Evolutionary conservation across 2,329 filamentous ascomycete species (phyloP), one percentile per base, ranked within the genome.

Genomic region (Pezicula neosporulosa): DNA sequence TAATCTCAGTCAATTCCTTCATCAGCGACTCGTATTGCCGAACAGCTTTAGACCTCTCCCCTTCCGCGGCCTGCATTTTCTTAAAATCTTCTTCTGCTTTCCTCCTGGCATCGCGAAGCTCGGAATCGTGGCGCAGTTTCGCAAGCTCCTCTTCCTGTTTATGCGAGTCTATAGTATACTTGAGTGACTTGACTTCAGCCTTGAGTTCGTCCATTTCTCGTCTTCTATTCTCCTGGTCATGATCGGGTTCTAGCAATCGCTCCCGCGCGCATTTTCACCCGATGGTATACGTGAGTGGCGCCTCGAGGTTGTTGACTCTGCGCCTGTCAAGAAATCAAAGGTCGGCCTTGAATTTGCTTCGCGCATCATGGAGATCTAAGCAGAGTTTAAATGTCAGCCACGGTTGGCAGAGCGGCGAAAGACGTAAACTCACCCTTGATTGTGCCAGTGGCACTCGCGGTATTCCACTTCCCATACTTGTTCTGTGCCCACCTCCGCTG

Each of bases 81-180:
- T 89, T 86, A 63, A 89, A 91, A 64, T 96, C 92, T 8, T 89
- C 86, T 62, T 97, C 91, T n/a, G 89, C 87, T 56, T 87, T 88
- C 44, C 85, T 78, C 58, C 89, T 85, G 2, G 86, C 78, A 50
- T 96, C 90, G 55, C 93, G 84, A 19, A 96, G 70, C 63, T 96
- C 93, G 61, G 89, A 88, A 58, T 90, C 87, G 60, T 94, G 88
- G 55, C 90, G 85, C 15, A 96, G 77, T 9, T 83, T 78, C 44
- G 85, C 76, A 62, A 97, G 81, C 52, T 96, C 90, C 60, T 89
- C 86, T 64, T 97, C 93, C 60, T 96, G 90, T 62, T 93, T 92
- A 48, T 89, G 75, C 16, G 89, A 93, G 63, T 91, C 89, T 58
- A 96, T 78, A 52, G 93, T 90, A 72, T 97, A 99, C 55, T 86